A percentile compares a stretch with the other conserved stretches of the same genome.
Conservation (phyloP, 768 basidiomycete genomes). For the Panaeolus cyanescens region DNA sequence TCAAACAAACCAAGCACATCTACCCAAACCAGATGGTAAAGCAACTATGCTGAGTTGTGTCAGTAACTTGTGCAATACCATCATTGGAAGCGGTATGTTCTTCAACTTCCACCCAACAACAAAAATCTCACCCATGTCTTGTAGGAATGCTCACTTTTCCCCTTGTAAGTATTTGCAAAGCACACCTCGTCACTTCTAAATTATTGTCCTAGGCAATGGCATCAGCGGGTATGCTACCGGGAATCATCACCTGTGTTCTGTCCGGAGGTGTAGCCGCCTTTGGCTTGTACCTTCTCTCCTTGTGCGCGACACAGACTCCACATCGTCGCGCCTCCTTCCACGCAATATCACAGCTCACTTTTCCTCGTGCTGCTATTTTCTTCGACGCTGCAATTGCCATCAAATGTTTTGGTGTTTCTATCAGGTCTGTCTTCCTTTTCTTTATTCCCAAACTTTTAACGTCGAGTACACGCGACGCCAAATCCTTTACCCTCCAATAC, state of each 20-base stretch:
- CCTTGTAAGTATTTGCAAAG: slow-evolving; percentile 43
- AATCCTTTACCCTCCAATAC: slow-evolving; percentile 3
- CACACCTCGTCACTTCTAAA: background rate
- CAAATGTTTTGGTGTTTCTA: slow-evolving; percentile 96
- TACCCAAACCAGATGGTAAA: slow-evolving; percentile 52
- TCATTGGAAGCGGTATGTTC: slow-evolving; percentile 82
- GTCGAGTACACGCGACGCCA: background rate
- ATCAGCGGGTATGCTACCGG: slow-evolving; percentile 86
- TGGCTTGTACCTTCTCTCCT: slow-evolving; percentile 86
- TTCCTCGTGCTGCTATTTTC: slow-evolving; percentile 83
- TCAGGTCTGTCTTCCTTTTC: slow-evolving; percentile 58
- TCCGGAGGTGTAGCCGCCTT: slow-evolving; percentile 79
- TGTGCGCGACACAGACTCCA: slow-evolving; percentile 76
- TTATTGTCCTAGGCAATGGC: slow-evolving; percentile 73
- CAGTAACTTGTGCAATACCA: slow-evolving; percentile 86
- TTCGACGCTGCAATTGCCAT: slow-evolving; percentile 94
- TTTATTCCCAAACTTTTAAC: slow-evolving; percentile 5
- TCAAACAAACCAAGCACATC: slow-evolving; percentile 20
- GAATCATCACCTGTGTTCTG: slow-evolving; percentile 83
- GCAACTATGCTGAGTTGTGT: slow-evolving; percentile 70
- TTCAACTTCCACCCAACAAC: slow-evolving; percentile 4
- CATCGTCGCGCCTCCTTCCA: slow-evolving; percentile 84
- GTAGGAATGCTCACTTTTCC: slow-evolving; percentile 89
- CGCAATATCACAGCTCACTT: slow-evolving; percentile 81
- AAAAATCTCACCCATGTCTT: slow-evolving; percentile 4